Evolutionary conservation across 1,139 yeast species (phyloP), one percentile per base, ranked within the genome.

Genomic region (Spathaspora sp.): DNA sequence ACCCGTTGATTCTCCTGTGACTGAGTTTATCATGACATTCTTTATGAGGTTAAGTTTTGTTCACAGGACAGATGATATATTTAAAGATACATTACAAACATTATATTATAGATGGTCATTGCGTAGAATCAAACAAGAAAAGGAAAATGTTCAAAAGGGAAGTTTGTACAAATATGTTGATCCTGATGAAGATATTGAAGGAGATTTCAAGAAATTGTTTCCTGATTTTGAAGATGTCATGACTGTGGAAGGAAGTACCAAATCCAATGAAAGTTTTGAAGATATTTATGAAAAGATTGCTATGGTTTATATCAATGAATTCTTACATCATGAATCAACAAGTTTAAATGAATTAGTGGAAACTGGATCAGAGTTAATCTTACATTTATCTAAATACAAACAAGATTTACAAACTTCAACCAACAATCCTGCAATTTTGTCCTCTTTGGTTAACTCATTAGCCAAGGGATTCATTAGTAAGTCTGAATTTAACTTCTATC

Each of bases 181-280:
- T 50, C 78, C 81, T 2, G 80, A 81, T 4, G 78, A 74, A 31
- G 89, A 86, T 54, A 76, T 81, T 9, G 95, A 86, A 51, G 82
- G 76, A 23, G 97, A 90, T 46, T 89, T 91, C 65, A 78, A 70
- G 57, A 61, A 64, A 24, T 64, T 91, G 66, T 93, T 93, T 75
- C 98, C 98, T 0, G 97, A 89, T 58, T 89, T 81, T 56, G 97
- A 89, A 42, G 89, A 86, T 4, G 70, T 80, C 3, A 58, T 81
- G 45, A 80, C 75, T 26, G 57, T 66, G 9, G 68, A 65, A 9
- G 42, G 36, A 17, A 41, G 45, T 4, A 45, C 15, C 9, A 45
- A 50, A 15, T 52, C 51, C 0, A 57, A 55, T 38, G 60, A 57
- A 24, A 56, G 59, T 1, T 66, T 65, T 49, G 72, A 68, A 43